Base-by-base conservation (phyloP, 2,329 filamentous ascomycete genomes). In the Colletotrichum tropicale region DNA sequence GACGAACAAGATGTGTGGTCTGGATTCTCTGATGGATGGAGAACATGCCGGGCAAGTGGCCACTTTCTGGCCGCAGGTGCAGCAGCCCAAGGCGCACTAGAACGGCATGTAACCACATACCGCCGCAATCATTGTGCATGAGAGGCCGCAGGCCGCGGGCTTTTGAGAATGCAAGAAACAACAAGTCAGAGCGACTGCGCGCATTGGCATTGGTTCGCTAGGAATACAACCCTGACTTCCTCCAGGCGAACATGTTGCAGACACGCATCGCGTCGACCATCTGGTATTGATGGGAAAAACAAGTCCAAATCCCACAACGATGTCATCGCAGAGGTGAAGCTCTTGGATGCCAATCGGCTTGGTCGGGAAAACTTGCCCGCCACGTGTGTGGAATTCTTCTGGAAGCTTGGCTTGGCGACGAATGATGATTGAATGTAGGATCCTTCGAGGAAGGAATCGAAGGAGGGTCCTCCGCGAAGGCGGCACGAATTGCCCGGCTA, bases 21-120 rank as follows among this genome's bases (percentile, higher is more conserved):
- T 62, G 30, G 58, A 62, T 62, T 62, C 38, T 28, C 21, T 28
- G 43, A 24, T 52, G 48, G 30, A 43, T 72, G 68, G 68, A 60
- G 68, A 55, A 52, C 36, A 66, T 66, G 55, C 55, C 67, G 67
- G 71, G 28, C 68, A 62, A 66, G 58, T 71, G 61, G 68, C 72
- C 61, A 66, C 72, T 61, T 75, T 38, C 34, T 71, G 72, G 72
- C 52, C 72, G 61, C 52, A 36, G 36, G 21, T 56, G 68, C 61
- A 62, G 43, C 71, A 60, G 55, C 55, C 52, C 72, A 71, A 71
- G 61, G 32, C 72, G 61, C 66, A 60, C 68, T 75, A 71, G 68
- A 26, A 61, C 72, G 68, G 68, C 72, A 75, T 66, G 72, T 71
- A 71, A 75, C 72, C 72, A 75, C 52, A 74, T 71, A 61, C 52